Percentiles rank a stretch among this genome's conserved stretches.
phyloP scores from a whole-genome alignment of 2,329 filamentous ascomycete species.

The Aureobasidium pullulans region DNA sequence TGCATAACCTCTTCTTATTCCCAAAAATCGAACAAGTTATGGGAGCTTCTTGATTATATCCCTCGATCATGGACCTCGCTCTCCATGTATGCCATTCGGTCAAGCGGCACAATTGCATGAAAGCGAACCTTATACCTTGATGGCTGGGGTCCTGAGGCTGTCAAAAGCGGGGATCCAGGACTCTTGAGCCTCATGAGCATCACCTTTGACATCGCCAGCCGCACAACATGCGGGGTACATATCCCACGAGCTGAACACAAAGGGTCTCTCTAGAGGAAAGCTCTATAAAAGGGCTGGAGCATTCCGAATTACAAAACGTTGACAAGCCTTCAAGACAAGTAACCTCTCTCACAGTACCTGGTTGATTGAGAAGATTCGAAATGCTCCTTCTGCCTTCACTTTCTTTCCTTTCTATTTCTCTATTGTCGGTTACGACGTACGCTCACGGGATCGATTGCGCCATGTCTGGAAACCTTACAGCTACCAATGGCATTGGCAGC shows the following conservation, averaged over 20 bases:
- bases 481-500: slow-evolving; percentile 2
- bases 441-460: not conserved
- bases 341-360: no score
- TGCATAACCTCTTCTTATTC: no score
- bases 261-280: not conserved
- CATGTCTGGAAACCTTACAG: slow-evolving; percentile 2
- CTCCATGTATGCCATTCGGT: not conserved
- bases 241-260: not conserved
- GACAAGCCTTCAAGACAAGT: no score
- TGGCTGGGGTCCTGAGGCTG: no score
- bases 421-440: not conserved
- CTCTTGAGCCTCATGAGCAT: not conserved
- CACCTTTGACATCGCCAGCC: not conserved
- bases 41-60: no score
- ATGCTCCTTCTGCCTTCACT: not conserved
- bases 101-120: not conserved
- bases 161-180: not conserved
- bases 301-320: not conserved
- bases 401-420: not conserved
- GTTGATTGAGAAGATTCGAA: not conserved
- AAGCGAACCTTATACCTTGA: not conserved
- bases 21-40: no score
- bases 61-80: no score
- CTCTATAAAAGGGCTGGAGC: not conserved
- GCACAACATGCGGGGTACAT: not conserved